Base-by-base conservation (phyloP, 139 green algal species). In the Choricystis sp. region DNA sequence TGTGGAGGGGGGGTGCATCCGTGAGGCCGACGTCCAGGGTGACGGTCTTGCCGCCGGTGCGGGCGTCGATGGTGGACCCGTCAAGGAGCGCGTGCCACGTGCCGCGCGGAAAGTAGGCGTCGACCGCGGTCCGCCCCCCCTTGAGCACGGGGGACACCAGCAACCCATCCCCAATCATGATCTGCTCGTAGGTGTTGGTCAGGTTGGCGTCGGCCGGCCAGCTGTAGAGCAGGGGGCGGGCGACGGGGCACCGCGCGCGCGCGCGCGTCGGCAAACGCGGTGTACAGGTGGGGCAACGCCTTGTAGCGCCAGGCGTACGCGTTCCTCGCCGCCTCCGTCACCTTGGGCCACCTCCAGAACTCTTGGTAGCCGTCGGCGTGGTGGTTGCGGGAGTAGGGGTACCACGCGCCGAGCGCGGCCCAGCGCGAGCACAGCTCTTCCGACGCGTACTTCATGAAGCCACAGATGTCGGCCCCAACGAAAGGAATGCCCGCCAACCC, bases 231-330 rank as follows among this genome's bases (percentile, higher is more conserved):
- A 94, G 74, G 20, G 86, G 80, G 19, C 79, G 67, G 2, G 81
- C 82, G 9, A 94, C 64, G 0, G 84, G 81, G 1, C 61, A 66
- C n/a, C 86, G 82, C n/a, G 24, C 28, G 63, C 1, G 29, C 55
- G 62, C 74, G 60, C 0, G 76, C 76, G 2, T 63, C 3, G 3
- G 69, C 70, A 40, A 86, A 71, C n/a, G 29, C 29, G 20, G 72
- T 76, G 75, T 93, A 88, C 19, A 93, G 68, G 75, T 83, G 79
- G 19, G 72, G 78, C 48, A 93, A 72, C 66, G 94, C 74, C 22
- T 66, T 40, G 69, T 92, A 92, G 29, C 85, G 78, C 65, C 88
- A 64, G 23, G 29, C 57, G 26, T 92, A 68, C 0, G 72, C 67
- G 2, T 65, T 68, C 20, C 75, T 65, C 0, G 74, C 81, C 2